A percentile compares a stretch with the other conserved stretches of the same genome.
Evolutionary conservation across 2,329 filamentous ascomycete species (phyloP).

Genomic region (Xylariaceae sp.): DNA sequence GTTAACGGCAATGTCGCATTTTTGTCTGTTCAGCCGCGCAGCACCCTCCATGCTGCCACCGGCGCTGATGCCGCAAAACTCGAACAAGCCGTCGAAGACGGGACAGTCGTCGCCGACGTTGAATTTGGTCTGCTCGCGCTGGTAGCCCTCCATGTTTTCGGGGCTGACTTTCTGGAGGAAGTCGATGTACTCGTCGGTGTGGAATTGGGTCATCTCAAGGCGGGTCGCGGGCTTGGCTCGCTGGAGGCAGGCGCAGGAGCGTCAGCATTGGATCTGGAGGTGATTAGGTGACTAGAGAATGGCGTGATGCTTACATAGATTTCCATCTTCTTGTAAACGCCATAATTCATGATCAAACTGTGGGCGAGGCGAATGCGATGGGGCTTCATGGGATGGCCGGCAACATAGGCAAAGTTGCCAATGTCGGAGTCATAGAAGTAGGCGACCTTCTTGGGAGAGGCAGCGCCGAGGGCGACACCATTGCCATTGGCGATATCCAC

Average conservation of each 20-base stretch:
- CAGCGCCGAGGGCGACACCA: slow-evolving; percentile 46
- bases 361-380: slow-evolving; percentile 94
- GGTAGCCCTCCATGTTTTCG: slow-evolving; percentile 95
- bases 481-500: slow-evolving; percentile 54
- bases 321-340: slow-evolving; percentile 94
- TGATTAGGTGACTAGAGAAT: neutral
- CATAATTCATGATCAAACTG: slow-evolving; percentile 93
- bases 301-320: slow-evolving; percentile 73
- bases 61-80: slow-evolving; percentile 92
- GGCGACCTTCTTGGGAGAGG: slow-evolving; percentile 73
- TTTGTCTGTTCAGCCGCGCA: slow-evolving; percentile 80
- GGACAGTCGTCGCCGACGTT: slow-evolving; percentile 97
- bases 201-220: slow-evolving; percentile 90
- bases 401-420: slow-evolving; percentile 96
- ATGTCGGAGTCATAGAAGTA: slow-evolving; percentile 99
- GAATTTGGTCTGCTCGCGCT: slow-evolving; percentile 87
- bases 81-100: slow-evolving; percentile 95
- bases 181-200: slow-evolving; percentile 92
- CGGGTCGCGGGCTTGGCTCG: slow-evolving; percentile 82
- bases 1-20: slow-evolving; percentile 96
- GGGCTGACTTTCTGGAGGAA: slow-evolving; percentile 94
- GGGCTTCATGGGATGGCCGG: slow-evolving; percentile 97
- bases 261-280: slow-evolving; percentile 5
- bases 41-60: slow-evolving; percentile 94
- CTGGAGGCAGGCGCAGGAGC: slow-evolving; percentile 39